These are phyloP conservation scores for Magnaporthales sp. DNA, from an alignment of 2,329 filamentous ascomycete genomes.

Conservation along the genomic window DNA sequence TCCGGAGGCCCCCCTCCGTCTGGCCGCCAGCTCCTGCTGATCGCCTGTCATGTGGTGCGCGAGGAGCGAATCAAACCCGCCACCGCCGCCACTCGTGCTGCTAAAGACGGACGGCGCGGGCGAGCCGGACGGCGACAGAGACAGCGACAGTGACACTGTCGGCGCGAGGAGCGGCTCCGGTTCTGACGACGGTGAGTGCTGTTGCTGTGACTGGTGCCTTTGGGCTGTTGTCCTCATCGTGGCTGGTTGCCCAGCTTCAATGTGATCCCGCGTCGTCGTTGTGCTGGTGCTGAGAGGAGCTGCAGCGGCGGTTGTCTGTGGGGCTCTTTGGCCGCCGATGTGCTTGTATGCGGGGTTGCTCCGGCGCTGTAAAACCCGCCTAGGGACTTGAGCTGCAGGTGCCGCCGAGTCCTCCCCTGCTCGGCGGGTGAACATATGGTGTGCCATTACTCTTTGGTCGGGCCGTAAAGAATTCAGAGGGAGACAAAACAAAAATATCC, in stretches of 20 bases:
- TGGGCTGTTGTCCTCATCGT: not conserved
- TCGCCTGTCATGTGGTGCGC: not conserved
- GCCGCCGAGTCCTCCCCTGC: not conserved
- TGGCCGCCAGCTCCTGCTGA: not conserved
- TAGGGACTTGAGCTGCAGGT: not conserved
- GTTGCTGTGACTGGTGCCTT: not conserved
- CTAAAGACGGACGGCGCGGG: not conserved
- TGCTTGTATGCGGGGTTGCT: slow-evolving; percentile 1
- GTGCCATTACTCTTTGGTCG: slow-evolving; percentile 2
- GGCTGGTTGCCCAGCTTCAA: not conserved
- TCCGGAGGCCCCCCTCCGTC: no score
- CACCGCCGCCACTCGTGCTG: not conserved
- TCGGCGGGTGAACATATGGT: slow-evolving; percentile 4
- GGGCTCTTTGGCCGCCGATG: not conserved
- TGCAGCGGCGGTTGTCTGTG: not conserved
- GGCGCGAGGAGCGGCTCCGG: not conserved
- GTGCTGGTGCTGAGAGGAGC: not conserved
- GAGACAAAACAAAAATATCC: not conserved
- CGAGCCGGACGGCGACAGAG: not conserved
- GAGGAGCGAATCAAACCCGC: slow-evolving; percentile 1
- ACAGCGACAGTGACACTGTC: not conserved
- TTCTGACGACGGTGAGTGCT: not conserved
- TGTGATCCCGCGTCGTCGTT: not conserved
- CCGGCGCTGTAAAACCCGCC: slow-evolving; percentile 3
- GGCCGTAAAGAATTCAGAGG: not conserved